Conservation (phyloP, 345 rosid species). For the Salix caprea region DNA sequence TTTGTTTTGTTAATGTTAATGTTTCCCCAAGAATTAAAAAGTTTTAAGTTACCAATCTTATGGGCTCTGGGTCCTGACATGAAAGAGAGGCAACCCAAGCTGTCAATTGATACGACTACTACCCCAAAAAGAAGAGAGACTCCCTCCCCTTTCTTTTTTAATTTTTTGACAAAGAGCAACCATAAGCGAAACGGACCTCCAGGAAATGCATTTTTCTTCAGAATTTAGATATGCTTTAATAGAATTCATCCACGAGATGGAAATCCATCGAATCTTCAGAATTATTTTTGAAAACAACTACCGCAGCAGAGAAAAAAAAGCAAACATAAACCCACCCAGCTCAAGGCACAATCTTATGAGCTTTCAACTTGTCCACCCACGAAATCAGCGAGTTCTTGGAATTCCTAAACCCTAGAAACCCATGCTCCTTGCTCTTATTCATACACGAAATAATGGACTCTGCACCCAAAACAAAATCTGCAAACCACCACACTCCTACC, state of each 20-base stretch:
- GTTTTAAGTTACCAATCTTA: background rate
- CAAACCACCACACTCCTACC: slow-evolving; percentile 67
- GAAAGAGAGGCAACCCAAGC: background rate
- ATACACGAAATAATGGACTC: slow-evolving; percentile 34
- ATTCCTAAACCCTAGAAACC: slow-evolving; percentile 79
- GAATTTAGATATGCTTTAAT: background rate
- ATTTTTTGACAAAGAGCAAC: background rate
- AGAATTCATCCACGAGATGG: background rate
- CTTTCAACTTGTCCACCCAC: slow-evolving; percentile 23
- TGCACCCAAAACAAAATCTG: slow-evolving; percentile 27
- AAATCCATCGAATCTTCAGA: background rate
- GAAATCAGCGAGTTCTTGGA: slow-evolving; percentile 59
- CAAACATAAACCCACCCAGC: background rate
- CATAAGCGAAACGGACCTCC: background rate
- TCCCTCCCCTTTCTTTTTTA: no score
- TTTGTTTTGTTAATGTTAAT: no score
- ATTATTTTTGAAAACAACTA: background rate
- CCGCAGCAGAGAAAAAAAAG: background rate
- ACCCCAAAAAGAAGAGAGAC: no score
- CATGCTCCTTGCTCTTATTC: slow-evolving; percentile 90
- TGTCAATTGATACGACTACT: background rate
- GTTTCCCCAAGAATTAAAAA: background rate
- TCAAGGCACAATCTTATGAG: slow-evolving; percentile 19
- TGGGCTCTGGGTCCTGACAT: background rate
- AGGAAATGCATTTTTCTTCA: background rate